Percentiles rank a stretch among this genome's conserved stretches.
phyloP scores from a whole-genome alignment of 148 eudicot genomes.

The Dianthus caryophyllus region DNA sequence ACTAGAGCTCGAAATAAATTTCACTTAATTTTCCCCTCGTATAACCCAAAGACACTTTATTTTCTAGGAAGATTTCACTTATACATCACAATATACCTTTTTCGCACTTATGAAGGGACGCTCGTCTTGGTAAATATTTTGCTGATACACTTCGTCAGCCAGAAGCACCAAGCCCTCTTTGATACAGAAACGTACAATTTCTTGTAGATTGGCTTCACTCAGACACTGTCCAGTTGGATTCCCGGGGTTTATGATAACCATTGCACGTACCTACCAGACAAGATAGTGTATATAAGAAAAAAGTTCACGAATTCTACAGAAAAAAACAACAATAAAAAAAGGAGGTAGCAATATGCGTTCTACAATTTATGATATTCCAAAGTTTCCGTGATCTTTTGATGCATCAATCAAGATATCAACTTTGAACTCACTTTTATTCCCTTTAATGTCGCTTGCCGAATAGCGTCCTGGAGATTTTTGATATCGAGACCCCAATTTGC shows the following conservation, averaged over 20 bases:
- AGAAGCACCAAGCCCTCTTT: conserved; percentile 72
- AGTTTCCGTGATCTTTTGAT: background rate
- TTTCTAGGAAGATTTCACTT: background rate
- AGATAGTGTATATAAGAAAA: conserved; percentile 6
- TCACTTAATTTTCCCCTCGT: no score
- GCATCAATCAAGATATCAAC: background rate
- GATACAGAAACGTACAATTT: conserved; percentile 66
- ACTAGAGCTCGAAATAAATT: no score
- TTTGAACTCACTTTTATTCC: conserved; percentile 74
- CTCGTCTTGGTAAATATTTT: conserved; percentile 94
- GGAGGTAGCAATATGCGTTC: background rate
- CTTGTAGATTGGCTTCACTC: conserved; percentile 70
- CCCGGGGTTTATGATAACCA: conserved; percentile 99
- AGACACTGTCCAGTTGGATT: conserved; percentile 99
- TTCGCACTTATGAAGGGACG: conserved; percentile 90
- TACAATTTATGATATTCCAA: background rate
- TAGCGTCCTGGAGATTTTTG: conserved; percentile 65
- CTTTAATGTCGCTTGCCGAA: conserved; percentile 63
- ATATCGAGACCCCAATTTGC: conserved; percentile 99
- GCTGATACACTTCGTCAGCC: conserved; percentile 98
- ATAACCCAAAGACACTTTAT: no score
- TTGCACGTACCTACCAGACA: conserved; percentile 72
- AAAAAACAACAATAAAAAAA: no score
- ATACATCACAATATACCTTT: conserved; percentile 48
- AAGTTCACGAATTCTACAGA: background rate